Evolutionary conservation across 768 basidiomycete species (phyloP).

Genomic region (Tulasnella sp.): DNA sequence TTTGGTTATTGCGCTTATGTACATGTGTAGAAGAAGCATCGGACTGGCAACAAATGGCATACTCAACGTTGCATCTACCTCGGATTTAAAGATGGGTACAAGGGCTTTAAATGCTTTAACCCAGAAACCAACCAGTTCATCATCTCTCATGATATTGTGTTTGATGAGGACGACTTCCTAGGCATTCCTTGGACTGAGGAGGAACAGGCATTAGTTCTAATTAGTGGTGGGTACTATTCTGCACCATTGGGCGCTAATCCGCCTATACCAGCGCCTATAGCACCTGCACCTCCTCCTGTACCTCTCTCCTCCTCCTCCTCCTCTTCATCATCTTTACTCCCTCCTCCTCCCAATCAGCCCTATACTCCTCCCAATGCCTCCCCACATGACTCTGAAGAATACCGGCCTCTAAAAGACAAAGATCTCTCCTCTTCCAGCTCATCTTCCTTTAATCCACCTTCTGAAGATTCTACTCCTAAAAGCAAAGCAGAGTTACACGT

Average conservation of each 20-base stretch:
- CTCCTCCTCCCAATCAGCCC: not conserved
- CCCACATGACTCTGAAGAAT: not conserved
- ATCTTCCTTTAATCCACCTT: too few relatives aligned
- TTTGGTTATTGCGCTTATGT: slow-evolving; percentile 22
- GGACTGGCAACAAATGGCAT: slow-evolving; percentile 14
- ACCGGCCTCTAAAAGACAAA: too few relatives aligned
- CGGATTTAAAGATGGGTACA: slow-evolving; percentile 28
- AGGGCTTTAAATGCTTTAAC: slow-evolving; percentile 29
- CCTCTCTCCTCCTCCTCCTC: not conserved
- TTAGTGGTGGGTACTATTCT: not conserved
- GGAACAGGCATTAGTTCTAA: not conserved
- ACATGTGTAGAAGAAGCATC: slow-evolving; percentile 13
- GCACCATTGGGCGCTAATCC: not conserved
- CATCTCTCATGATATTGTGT: slow-evolving; percentile 13
- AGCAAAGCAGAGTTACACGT: too few relatives aligned
- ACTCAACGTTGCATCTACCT: slow-evolving; percentile 30
- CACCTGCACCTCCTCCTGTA: not conserved
- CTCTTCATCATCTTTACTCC: not conserved
- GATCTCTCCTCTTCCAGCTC: not conserved
- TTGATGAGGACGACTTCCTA: slow-evolving; percentile 10
- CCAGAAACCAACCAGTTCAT: not conserved
- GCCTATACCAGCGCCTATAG: not conserved
- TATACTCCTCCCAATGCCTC: not conserved
- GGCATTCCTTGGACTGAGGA: not conserved
- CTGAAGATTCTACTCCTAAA: too few relatives aligned